These are phyloP conservation scores for Nemophila menziesii DNA, from an alignment of 257 asterid genomes.

Conservation along the genomic window DNA sequence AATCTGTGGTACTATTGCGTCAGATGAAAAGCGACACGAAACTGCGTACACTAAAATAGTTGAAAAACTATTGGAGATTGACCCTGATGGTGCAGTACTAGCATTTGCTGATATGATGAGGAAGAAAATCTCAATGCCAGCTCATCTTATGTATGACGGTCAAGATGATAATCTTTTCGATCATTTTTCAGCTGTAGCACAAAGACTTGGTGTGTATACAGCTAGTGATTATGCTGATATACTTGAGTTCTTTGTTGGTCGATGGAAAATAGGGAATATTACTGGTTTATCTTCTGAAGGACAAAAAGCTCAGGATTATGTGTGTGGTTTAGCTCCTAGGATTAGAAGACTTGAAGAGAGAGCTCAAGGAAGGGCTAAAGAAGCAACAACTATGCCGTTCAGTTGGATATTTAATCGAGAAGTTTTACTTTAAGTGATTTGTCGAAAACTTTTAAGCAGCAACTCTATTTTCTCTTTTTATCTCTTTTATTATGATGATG, in stretches of 20 bases:
- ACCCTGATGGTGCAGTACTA: conserved; percentile 59
- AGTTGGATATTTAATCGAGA: conserved; percentile 60
- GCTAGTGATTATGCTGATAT: conserved; percentile 73
- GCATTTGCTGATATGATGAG: conserved; percentile 79
- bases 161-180: conserved; percentile 53
- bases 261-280: conserved; percentile 54
- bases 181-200: conserved; percentile 67
- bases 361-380: conserved; percentile 46
- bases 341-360: conserved; percentile 60
- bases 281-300: conserved; percentile 51
- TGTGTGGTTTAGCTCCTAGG: conserved; percentile 58
- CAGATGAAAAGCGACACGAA: conserved; percentile 83
- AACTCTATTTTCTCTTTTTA: too few species aligned
- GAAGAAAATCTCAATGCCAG: conserved; percentile 78
- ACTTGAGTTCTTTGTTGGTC: conserved; percentile 48
- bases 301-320: conserved; percentile 61
- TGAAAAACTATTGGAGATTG: conserved; percentile 68
- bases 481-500: too few species aligned
- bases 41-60: conserved; percentile 74
- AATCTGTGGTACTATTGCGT: conserved; percentile 63
- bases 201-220: conserved; percentile 57
- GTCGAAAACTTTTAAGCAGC: too few species aligned
- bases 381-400: conserved; percentile 37
- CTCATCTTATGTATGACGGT: conserved; percentile 80
- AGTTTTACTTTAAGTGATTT: conserved; percentile 41